Evolutionary conservation across 495 filamentous ascomycete species (phyloP), one percentile per base, ranked within the genome.

Genomic region (Penicillium tannophilum): DNA sequence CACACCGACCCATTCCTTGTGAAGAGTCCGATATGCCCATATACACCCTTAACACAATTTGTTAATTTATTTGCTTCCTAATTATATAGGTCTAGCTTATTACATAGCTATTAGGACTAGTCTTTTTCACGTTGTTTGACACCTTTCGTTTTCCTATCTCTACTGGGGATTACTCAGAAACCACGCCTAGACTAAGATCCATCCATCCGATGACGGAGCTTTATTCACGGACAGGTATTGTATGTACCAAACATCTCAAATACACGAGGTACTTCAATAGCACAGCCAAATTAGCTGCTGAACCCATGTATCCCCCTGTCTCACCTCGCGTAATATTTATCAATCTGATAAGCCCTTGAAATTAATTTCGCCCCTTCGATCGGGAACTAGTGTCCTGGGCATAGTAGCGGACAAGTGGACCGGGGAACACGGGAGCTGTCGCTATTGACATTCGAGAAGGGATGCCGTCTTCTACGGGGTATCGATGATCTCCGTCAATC

Each of bases 201-300:
- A 57, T 69, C 70, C 70, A 57, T 69, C 70, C 70, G 70, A 70
- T 68, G 61, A 68, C 70, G 70, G 70, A 68, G 64, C 49, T 59
- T 59, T 19, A 16, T 5, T 16, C 46, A 44, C 28, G 28, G 6
- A 28, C 35, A 20, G 17, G 52, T 54, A 41, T 52, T 52, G 52
- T 54, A 54, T 28, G 35, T 33, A 14, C 10, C 23, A 30, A 23
- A 52, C 28, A 31, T 7, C 8, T 41, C 39, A 20, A 54, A n/a
- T 44, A 54, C 52, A 54, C 3, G 52, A 17, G 24, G 39, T 43
- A 44, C 52, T 31, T 54, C 19, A 26, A 23, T n/a, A 2, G 6
- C 20, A 26, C 30, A 14, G 30, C 26, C 26, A 31, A 10, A 17
- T 9, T 35, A 10, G 26, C 26, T 17, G 26, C 26, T 2, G 19